Base-by-base conservation (phyloP, 768 basidiomycete species). In the Tricholoma sp. region DNA sequence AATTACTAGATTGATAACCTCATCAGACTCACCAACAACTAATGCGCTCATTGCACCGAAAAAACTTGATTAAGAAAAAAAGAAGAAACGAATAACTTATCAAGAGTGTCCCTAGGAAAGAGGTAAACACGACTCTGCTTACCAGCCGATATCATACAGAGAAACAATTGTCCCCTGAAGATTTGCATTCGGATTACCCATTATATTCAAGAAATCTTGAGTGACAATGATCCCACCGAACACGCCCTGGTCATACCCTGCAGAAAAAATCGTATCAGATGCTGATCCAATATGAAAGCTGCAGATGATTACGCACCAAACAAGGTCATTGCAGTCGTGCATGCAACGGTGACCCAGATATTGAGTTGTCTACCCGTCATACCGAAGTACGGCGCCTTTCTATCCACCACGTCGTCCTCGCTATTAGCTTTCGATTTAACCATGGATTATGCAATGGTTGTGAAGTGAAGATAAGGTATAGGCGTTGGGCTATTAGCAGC, bases 151-250 rank as follows among this genome's bases (percentile, higher is more conserved):
- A 58, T 80, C 78, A 53, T 80, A 79, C n/a, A 80, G 52, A 10
- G 77, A 78, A 12, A 80, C 78, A 53, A 80, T 79, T 3, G 77
- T 75, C 6, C 78, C 79, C 55, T 79, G 77, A 28, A 80, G 65
- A 50, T 68, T 68, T 1, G 77, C 68, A 56, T 73, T 64, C 10
- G 77, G 78, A 63, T 78, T 73, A 2, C 77, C 77, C 77, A 79
- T 78, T 8, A 72, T 75, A 11, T 76, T 59, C 55, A 79, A 61
- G 60, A 80, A 79, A 59, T 73, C 66, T 24, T 70, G 69, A 6
- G 79, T 79, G 51, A 80, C 75, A 52, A 80, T 79, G 54, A 79
- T 79, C 0, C 78, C 78, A 20, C 79, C 79, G 58, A 78, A 80
- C 17, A 80, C 77, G n/a, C 78, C 79, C 54, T 79, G 79, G 62